Conservation (phyloP, 139 green algal genomes). For the Raphidocelis subcapitata region DNA sequence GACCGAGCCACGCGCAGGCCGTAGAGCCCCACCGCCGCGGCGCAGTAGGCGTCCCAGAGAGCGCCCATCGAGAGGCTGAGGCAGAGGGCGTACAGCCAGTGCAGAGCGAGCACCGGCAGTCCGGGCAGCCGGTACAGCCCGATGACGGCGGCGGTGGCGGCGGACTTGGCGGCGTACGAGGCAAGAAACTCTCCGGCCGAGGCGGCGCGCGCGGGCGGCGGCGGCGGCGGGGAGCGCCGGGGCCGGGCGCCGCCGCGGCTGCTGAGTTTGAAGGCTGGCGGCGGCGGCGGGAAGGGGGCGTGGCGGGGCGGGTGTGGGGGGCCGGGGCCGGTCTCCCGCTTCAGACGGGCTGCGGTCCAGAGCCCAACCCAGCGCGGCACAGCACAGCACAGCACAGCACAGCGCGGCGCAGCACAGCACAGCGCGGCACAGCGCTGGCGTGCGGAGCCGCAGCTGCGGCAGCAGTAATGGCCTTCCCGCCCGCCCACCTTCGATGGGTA, state of each 20-base stretch:
- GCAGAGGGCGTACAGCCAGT: conserved; percentile 33
- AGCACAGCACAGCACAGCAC: no score
- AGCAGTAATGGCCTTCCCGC: no score
- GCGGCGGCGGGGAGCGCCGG: no score
- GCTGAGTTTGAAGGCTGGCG: conserved; percentile 22
- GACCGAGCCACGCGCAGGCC: conserved; percentile 19
- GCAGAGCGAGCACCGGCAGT: conserved; percentile 2
- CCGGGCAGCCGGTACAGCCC: not conserved
- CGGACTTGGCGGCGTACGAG: conserved; percentile 9
- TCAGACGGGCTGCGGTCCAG: no score
- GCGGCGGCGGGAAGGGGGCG: not conserved
- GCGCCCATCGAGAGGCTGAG: conserved; percentile 17
- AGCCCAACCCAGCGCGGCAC: no score
- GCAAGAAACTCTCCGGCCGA: conserved; percentile 2
- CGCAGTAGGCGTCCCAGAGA: conserved; percentile 21
- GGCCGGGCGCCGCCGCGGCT: not conserved
- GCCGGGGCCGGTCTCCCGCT: no score
- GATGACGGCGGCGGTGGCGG: not conserved
- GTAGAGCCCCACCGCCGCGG: not conserved
- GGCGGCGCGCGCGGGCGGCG: not conserved
- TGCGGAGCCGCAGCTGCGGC: no score
- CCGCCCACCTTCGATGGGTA: no score
- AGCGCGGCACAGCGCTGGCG: no score
- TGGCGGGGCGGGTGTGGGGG: not conserved
- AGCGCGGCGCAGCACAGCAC: no score